Percentiles rank a stretch among this genome's conserved stretches.
These are phyloP conservation scores for Pelargonium australe DNA, from an alignment of 441 rosid species.

Conservation along the genomic window DNA sequence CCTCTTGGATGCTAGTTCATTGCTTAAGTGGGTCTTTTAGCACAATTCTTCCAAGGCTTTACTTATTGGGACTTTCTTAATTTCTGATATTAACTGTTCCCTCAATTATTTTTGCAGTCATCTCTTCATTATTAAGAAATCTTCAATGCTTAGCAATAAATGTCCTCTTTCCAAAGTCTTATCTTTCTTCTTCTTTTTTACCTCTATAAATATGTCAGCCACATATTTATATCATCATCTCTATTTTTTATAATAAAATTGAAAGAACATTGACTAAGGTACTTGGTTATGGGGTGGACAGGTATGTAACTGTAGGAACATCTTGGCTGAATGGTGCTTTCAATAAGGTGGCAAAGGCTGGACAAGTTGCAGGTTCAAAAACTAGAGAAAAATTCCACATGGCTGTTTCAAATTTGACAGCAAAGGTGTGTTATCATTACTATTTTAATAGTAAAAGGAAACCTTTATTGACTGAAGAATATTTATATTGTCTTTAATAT, in stretches of 20 bases:
- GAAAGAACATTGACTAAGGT: no score
- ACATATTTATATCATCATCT: background rate
- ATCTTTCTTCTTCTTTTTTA: background rate
- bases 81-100: background rate
- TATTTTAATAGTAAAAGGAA: background rate
- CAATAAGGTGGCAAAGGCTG: constrained; percentile 75
- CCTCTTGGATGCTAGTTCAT: background rate
- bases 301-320: constrained; percentile 83
- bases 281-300: constrained; percentile 24
- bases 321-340: constrained; percentile 93
- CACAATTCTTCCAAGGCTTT: background rate
- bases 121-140: background rate
- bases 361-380: constrained; percentile 83
- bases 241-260: no score
- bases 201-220: background rate
- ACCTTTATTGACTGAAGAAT: background rate
- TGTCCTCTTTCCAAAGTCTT: background rate
- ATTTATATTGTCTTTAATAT: background rate
- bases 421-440: constrained; percentile 51
- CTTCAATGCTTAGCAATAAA: no score
- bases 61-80: background rate
- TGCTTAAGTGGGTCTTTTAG: background rate
- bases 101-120: background rate
- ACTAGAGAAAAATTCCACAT: constrained; percentile 74
- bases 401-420: constrained; percentile 71